Percentiles rank a stretch among this genome's conserved stretches.
Conservation (phyloP, 2,329 filamentous ascomycete species). For the Apiospora saccharicola region DNA sequence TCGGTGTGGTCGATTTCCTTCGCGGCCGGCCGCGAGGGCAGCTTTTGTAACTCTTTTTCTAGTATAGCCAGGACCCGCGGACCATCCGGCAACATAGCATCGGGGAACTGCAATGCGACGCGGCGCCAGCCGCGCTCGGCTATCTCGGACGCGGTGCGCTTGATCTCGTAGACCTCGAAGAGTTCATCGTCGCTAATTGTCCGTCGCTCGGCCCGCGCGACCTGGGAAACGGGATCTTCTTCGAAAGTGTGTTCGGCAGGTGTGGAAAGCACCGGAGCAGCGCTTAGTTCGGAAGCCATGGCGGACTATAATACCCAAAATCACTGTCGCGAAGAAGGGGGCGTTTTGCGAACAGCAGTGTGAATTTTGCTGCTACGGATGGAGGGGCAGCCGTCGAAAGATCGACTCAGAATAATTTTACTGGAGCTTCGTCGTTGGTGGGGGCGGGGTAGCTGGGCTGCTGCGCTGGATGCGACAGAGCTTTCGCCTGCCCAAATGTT, state of each 20-base stretch:
- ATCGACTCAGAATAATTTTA: slow-evolving; percentile 11
- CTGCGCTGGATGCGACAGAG: neutral
- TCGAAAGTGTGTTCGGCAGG: slow-evolving; percentile 64
- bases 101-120: slow-evolving; percentile 94
- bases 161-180: slow-evolving; percentile 81
- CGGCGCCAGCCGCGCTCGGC: slow-evolving; percentile 73
- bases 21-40: slow-evolving; percentile 26
- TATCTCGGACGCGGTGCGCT: slow-evolving; percentile 80
- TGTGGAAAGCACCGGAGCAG: slow-evolving; percentile 68
- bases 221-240: slow-evolving; percentile 49
- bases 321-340: neutral
- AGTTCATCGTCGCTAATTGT: slow-evolving; percentile 70
- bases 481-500: neutral
- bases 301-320: neutral
- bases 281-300: slow-evolving; percentile 58
- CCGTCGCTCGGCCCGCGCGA: slow-evolving; percentile 41
- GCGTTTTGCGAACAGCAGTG: neutral
- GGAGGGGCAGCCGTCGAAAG: slow-evolving; percentile 16
- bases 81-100: slow-evolving; percentile 88
- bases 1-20: slow-evolving; percentile 26
- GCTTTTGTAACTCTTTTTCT: slow-evolving; percentile 41
- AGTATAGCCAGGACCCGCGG: slow-evolving; percentile 78
- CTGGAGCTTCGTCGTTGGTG: slow-evolving; percentile 8
- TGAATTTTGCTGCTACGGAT: neutral
- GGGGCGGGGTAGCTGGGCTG: slow-evolving; percentile 9